Evolutionary conservation across 306 rosid genomes (phyloP).

Genomic region (Sicyos edulis): DNA sequence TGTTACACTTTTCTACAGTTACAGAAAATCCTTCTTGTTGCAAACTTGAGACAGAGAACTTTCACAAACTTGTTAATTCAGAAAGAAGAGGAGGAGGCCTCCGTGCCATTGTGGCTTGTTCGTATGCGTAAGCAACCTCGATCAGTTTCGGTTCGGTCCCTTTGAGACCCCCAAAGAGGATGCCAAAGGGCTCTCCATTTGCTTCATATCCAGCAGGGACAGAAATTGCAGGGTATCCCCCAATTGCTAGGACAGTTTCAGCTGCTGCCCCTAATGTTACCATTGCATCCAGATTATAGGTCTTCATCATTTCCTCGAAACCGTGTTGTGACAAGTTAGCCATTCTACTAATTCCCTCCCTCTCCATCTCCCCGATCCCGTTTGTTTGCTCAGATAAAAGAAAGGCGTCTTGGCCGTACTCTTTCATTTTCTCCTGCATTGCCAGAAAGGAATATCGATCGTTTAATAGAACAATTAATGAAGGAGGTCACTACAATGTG

Average conservation of each 20-base stretch:
- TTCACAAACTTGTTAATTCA: not conserved
- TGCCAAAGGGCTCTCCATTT: conserved; percentile 33
- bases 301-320: conserved; percentile 36
- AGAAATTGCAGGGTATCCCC: conserved; percentile 39
- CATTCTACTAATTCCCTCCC: conserved; percentile 23
- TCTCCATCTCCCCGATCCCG: conserved; percentile 25
- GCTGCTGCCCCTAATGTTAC: conserved; percentile 30
- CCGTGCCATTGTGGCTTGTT: conserved; percentile 33
- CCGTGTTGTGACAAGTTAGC: conserved; percentile 27
- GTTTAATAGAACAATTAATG: not conserved
- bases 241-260: conserved; percentile 31
- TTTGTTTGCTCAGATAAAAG: conserved; percentile 23
- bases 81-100: conserved; percentile 25
- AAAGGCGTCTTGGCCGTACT: conserved; percentile 35
- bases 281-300: conserved; percentile 31
- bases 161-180: conserved; percentile 36
- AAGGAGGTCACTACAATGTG: too few species aligned
- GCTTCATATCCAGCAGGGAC: conserved; percentile 38
- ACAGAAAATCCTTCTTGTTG: not conserved
- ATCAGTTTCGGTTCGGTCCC: conserved; percentile 39
- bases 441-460: not conserved
- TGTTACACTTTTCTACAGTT: not conserved
- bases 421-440: conserved; percentile 28
- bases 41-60: not conserved
- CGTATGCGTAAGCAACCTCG: conserved; percentile 39